Evolutionary conservation across 495 filamentous ascomycete genomes (phyloP), one percentile per base, ranked within the genome.

Genomic region (Penicillium tannophilum): DNA sequence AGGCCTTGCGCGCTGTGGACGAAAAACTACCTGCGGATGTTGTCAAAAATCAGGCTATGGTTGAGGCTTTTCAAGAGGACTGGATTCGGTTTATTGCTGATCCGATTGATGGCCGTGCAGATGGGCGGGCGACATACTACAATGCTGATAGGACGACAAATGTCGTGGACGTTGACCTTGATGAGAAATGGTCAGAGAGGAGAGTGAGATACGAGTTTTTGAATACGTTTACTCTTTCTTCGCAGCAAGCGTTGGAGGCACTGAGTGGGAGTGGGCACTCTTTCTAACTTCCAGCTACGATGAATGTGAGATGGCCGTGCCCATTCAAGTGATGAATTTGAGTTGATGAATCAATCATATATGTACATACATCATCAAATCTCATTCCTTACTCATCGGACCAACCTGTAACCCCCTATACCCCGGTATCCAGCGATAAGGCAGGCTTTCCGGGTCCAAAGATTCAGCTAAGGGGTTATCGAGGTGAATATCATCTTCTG

Each of bases 391-490:
- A 24, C 43, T 20, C 16, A 20, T 20, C 23, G 46, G 46, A 17
- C 46, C 46, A 49, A 49, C 26, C 16, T 49, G 46, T n/a, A 49
- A 31, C 23, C 46, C 46, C 26, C 46, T 31, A 49, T 31, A 31
- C 4, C 46, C 46, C 26, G 46, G 46, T 30, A 49, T 49, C 46
- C 46, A 49, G 9, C 46, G 46, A 49, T 49, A 49, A 31, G 46
- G 24, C 4, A 49, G 26, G 16, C 24, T 49, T 28, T 49, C 46
- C 6, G 46, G 24, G 16, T 49, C 46, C 46, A 49, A 26, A 14
- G 45, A 31, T 28, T 49, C 24, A n/a, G 14, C 14, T 14, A 49
- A 31, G 11, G 16, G 26, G 31, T 17, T 49, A 31, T 49, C 26
- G 19, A 31, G 4, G 7, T 47, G 45, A 23, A 30, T 47, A 24